Conservation (phyloP, 2,329 filamentous ascomycete species). For the Graphilbum sp. region DNA sequence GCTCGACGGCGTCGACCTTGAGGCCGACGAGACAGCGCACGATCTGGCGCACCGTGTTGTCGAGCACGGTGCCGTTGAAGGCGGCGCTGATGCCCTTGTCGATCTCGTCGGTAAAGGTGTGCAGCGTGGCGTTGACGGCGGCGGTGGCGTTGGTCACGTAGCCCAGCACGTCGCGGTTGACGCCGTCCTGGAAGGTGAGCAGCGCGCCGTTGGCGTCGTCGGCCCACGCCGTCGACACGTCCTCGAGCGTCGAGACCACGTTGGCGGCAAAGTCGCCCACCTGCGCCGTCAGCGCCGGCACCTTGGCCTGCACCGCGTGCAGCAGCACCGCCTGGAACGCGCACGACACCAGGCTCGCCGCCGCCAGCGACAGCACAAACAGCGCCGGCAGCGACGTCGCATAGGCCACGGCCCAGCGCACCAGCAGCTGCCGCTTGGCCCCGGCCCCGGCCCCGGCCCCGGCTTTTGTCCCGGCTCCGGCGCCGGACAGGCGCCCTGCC, state of each 20-base stretch:
- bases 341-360: conserved; percentile 70
- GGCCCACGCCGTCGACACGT: conserved; percentile 63
- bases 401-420: conserved; percentile 75
- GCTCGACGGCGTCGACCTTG: conserved; percentile 72
- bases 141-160: conserved; percentile 75
- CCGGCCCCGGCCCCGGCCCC: conserved; percentile 9
- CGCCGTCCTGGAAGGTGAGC: conserved; percentile 30
- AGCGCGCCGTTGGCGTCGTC: conserved; percentile 60
- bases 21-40: conserved; percentile 76
- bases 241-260: conserved; percentile 55
- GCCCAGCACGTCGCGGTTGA: conserved; percentile 74
- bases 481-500: conserved; percentile 48
- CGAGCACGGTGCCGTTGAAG: conserved; percentile 69
- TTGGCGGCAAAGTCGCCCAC: conserved; percentile 67
- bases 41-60: conserved; percentile 62
- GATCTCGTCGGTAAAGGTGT: conserved; percentile 65
- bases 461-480: too few relatives aligned
- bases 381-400: conserved; percentile 70
- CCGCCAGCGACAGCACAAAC: conserved; percentile 69
- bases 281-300: conserved; percentile 57
- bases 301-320: conserved; percentile 52
- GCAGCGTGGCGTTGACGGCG: conserved; percentile 74
- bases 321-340: conserved; percentile 72
- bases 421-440: conserved; percentile 50
- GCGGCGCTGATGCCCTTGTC: conserved; percentile 54